A percentile compares a stretch with the other conserved stretches of the same genome.
phyloP scores from a whole-genome alignment of 1,284 basidiomycete genomes.

The Boletus smithii region DNA sequence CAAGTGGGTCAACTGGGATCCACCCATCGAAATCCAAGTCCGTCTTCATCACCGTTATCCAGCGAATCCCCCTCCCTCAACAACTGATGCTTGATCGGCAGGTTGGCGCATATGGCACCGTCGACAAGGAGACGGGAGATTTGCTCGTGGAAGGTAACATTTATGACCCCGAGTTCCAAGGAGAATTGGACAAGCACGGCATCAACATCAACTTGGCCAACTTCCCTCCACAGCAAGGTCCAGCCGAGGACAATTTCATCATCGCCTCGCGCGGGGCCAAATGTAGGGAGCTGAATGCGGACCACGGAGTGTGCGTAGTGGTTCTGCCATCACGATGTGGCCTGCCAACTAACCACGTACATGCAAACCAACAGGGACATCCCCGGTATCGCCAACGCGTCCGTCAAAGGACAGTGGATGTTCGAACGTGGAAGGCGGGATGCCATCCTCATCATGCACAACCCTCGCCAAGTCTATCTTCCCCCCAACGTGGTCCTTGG shows the following conservation, averaged over 20 bases:
- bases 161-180: constrained; percentile 26
- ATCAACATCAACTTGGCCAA: constrained; percentile 19
- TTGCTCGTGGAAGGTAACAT: constrained; percentile 26
- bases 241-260: constrained; percentile 23
- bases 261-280: constrained; percentile 17
- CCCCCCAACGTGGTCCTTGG: constrained; percentile 9
- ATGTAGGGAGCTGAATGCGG: constrained; percentile 1
- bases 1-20: constrained; percentile 33
- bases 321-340: not conserved
- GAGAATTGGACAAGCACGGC: constrained; percentile 15
- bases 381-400: not conserved
- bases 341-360: not conserved
- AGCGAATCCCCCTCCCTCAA: not conserved
- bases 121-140: constrained; percentile 23
- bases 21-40: constrained; percentile 19
- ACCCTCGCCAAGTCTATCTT: constrained; percentile 10
- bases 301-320: constrained; percentile 5
- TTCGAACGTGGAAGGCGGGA: constrained; percentile 14
- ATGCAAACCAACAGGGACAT: not conserved
- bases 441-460: constrained; percentile 20
- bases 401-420: constrained; percentile 15
- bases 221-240: constrained; percentile 13
- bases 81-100: constrained; percentile 9
- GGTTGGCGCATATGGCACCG: constrained; percentile 27
- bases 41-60: not conserved